Percentiles rank a stretch among this genome's conserved stretches.
Conservation (phyloP, 176 grass and related monocot species). For the Eleusine indica region DNA sequence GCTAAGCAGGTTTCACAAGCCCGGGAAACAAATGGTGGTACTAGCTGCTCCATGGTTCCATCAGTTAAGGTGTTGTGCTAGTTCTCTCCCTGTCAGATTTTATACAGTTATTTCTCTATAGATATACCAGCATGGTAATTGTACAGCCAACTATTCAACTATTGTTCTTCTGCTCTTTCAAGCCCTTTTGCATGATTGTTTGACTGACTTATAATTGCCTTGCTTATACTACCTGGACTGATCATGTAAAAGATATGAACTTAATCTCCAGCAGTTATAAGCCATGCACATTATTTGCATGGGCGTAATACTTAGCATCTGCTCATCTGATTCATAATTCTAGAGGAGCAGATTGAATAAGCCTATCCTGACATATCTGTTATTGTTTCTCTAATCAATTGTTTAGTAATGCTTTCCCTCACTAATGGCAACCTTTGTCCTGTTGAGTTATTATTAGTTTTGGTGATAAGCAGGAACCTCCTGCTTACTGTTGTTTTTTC, state of each 20-base stretch:
- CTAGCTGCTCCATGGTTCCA: constrained; percentile 11
- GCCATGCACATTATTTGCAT: background rate
- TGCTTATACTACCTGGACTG: background rate
- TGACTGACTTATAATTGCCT: background rate
- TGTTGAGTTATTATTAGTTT: background rate
- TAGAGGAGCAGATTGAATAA: constrained; percentile 19
- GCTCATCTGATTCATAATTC: background rate
- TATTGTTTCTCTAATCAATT: background rate
- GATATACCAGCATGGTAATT: constrained; percentile 1
- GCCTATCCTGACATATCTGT: background rate
- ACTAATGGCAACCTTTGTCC: background rate
- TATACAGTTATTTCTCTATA: constrained; percentile 5
- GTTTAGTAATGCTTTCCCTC: background rate
- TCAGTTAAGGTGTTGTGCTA: constrained; percentile 34
- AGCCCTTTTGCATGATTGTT: constrained; percentile 17
- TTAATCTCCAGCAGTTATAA: constrained; percentile 23
- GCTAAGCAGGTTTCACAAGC: constrained; percentile 45
- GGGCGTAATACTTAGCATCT: background rate
- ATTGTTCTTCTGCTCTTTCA: background rate
- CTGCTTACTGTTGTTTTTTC: background rate
- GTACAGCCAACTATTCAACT: background rate
- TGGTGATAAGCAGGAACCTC: background rate
- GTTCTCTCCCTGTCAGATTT: constrained; percentile 19
- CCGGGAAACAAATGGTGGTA: constrained; percentile 28
- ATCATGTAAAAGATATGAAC: constrained; percentile 24